Evolutionary conservation across 768 basidiomycete genomes (phyloP).

Genomic region (Podaxis sp.): DNA sequence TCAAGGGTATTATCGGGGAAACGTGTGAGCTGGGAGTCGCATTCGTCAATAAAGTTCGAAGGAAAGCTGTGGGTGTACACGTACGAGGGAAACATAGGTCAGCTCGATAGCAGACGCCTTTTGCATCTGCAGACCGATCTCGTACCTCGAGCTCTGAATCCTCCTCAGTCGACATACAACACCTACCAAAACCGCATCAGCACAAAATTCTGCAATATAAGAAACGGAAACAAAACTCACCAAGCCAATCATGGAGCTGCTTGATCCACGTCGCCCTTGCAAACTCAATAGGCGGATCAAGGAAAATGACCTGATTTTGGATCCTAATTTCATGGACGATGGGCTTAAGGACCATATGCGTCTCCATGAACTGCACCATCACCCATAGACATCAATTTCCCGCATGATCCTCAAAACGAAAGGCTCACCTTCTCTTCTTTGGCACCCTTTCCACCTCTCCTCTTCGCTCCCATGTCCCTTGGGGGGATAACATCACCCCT

Average conservation of each 20-base stretch:
- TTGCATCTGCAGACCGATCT: constrained; percentile 94
- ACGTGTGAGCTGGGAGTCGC: constrained; percentile 56
- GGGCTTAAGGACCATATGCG: constrained; percentile 75
- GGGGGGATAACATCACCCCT: constrained; percentile 50
- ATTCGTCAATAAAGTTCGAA: neutral
- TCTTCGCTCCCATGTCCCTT: constrained; percentile 62
- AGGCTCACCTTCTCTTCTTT: constrained; percentile 75
- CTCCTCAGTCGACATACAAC: constrained; percentile 84
- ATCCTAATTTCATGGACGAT: constrained; percentile 96
- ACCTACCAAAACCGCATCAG: constrained; percentile 41
- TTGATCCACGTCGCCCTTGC: constrained; percentile 88
- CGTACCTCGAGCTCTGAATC: constrained; percentile 95
- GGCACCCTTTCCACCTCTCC: constrained; percentile 64
- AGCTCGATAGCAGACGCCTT: constrained; percentile 61
- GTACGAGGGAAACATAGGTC: constrained; percentile 81
- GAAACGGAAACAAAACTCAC: constrained; percentile 33
- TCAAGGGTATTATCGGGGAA: constrained; percentile 75
- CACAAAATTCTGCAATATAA: constrained; percentile 1
- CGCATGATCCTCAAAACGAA: neutral
- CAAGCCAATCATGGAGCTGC: constrained; percentile 89
- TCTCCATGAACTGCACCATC: constrained; percentile 59
- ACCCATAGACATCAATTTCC: neutral
- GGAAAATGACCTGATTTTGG: constrained; percentile 98
- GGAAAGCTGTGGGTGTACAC: constrained; percentile 19
- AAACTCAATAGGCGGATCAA: constrained; percentile 96